These are phyloP conservation scores for Dictyostelium intermedium DNA, from an alignment of 78 protist species.

Conservation along the genomic window DNA sequence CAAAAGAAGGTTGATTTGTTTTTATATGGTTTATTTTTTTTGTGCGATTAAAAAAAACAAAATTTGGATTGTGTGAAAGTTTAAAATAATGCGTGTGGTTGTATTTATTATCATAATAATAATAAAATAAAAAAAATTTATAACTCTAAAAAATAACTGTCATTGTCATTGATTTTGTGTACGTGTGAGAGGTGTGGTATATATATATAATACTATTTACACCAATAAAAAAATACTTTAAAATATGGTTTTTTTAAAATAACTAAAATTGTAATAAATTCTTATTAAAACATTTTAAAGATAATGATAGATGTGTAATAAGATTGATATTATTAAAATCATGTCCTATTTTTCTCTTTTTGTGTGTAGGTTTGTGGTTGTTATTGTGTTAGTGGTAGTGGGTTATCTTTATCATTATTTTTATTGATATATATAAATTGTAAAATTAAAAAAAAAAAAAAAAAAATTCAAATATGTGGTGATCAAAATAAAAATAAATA, in stretches of 20 bases:
- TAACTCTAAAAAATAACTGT: background rate
- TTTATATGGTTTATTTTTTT: background rate
- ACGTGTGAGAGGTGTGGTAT: background rate
- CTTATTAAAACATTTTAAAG: background rate
- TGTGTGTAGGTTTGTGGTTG: background rate
- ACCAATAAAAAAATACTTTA: background rate
- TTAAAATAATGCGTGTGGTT: background rate
- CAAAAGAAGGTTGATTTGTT: background rate
- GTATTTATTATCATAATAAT: background rate
- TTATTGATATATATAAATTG: background rate
- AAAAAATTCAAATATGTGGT: background rate
- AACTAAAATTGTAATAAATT: background rate
- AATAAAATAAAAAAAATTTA: background rate
- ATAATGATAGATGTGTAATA: background rate
- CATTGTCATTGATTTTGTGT: background rate
- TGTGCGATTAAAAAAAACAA: background rate
- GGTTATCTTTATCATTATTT: background rate
- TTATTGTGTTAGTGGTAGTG: background rate
- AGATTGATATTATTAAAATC: background rate
- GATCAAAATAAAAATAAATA: background rate
- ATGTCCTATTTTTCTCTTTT: background rate
- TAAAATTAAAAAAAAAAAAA: background rate
- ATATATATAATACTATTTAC: background rate
- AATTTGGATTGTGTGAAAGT: background rate
- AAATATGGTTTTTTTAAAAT: background rate